phyloP scores from a whole-genome alignment of 1,284 basidiomycete species.

The Melampsora americana region DNA sequence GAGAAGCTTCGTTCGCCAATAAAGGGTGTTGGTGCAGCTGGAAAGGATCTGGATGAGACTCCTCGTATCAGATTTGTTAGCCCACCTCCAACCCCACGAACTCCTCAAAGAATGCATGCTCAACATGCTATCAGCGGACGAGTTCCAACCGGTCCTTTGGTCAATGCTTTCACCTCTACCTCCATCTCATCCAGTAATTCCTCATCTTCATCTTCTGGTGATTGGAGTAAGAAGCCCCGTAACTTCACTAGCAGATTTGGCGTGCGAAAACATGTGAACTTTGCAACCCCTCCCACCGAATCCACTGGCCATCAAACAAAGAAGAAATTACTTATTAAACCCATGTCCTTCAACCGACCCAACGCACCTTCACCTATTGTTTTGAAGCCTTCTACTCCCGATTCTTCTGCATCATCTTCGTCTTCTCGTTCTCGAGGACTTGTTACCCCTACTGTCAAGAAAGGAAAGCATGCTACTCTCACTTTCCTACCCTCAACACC shows the following conservation, averaged over 20 bases:
- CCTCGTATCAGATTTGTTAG: conserved; percentile 21
- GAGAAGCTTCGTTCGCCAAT: background rate
- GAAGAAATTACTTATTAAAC: conserved; percentile 36
- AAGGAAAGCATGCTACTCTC: conserved; percentile 18
- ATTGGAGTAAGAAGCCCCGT: conserved; percentile 13
- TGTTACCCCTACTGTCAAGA: conserved; percentile 19
- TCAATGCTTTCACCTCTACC: conserved; percentile 28
- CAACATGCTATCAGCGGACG: background rate
- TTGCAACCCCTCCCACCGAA: conserved; percentile 12
- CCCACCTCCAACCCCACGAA: conserved; percentile 13
- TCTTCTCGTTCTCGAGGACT: conserved; percentile 10
- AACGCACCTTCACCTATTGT: conserved; percentile 41
- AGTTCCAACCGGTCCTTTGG: conserved; percentile 21
- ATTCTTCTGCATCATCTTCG: background rate
- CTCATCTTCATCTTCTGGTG: conserved; percentile 27
- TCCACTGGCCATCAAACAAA: background rate
- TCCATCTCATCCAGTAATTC: conserved; percentile 24
- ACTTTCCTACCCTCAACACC: conserved; percentile 36
- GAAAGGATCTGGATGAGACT: background rate
- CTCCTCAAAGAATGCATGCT: background rate
- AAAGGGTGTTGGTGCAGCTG: background rate
- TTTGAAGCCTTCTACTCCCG: conserved; percentile 20
- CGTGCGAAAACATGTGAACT: conserved; percentile 16
- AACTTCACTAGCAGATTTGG: conserved; percentile 28
- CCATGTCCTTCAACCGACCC: conserved; percentile 29